Percentiles rank a stretch among this genome's conserved stretches.
These are phyloP conservation scores for Leonotis leonurus DNA, from an alignment of 257 asterid genomes.

Conservation along the genomic window DNA sequence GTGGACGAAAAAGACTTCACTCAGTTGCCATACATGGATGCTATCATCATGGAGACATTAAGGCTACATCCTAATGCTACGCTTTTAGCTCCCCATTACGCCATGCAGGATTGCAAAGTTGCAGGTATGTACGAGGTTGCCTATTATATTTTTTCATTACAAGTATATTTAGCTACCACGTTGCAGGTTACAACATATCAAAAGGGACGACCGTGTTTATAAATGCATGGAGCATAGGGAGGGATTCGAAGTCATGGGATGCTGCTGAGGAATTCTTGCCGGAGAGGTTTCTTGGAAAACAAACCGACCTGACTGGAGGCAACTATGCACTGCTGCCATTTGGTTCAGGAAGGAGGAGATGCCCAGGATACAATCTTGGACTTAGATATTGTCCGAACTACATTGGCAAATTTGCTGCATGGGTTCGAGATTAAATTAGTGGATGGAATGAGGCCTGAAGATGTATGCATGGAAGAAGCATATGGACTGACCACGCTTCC, in stretches of 20 bases:
- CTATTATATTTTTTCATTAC: too few species aligned
- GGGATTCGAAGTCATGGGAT: slow-evolving; percentile 22
- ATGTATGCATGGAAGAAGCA: slow-evolving; percentile 24
- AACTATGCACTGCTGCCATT: slow-evolving; percentile 18
- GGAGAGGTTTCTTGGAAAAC: slow-evolving; percentile 24
- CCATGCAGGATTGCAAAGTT: slow-evolving; percentile 23
- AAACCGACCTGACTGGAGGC: slow-evolving; percentile 11
- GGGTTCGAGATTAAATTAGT: slow-evolving; percentile 28
- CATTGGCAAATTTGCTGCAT: slow-evolving; percentile 23
- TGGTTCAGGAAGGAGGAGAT: background rate
- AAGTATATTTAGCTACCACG: too few species aligned
- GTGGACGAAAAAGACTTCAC: slow-evolving; percentile 25
- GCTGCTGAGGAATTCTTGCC: slow-evolving; percentile 19
- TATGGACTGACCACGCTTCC: slow-evolving; percentile 27
- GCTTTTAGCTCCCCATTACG: slow-evolving; percentile 17
- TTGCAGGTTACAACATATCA: slow-evolving; percentile 20
- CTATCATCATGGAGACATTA: slow-evolving; percentile 27
- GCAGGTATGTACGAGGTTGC: slow-evolving; percentile 1
- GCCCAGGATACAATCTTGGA: background rate
- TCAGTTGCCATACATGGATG: slow-evolving; percentile 25
- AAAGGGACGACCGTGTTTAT: slow-evolving; percentile 22
- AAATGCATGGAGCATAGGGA: slow-evolving; percentile 28
- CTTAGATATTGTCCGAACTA: background rate
- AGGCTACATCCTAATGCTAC: slow-evolving; percentile 27
- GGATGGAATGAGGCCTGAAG: slow-evolving; percentile 21